Evolutionary conservation across 176 grass and related monocot species (phyloP), one percentile per base, ranked within the genome.

Genomic region (Hyparrhenia diplandra): DNA sequence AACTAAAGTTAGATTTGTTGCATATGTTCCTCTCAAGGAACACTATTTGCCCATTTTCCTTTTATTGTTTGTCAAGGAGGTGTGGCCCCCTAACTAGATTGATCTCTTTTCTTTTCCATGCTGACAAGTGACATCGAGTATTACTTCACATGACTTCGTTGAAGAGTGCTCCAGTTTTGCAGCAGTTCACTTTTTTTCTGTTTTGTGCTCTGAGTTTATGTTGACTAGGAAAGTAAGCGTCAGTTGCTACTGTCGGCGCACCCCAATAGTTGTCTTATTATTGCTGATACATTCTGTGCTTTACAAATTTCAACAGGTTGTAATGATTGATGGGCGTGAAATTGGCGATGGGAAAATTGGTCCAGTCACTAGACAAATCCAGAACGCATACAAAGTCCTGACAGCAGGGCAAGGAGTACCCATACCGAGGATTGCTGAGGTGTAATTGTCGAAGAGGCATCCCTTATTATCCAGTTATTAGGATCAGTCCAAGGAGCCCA

Each of bases 261-360:
- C 23, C n/a, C 31, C 24, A 67, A 41, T 21, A 49, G 45, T 36
- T 40, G 6, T 64, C 40, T 14, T n/a, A n/a, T 82, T 32, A n/a
- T n/a, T 76, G 34, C 74, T 90, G 49, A 76, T 11, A 6, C 81
- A 34, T 71, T 88, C 35, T 85, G n/a, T n/a, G 32, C 61, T 46
- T 54, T 74, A 40, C 16, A n/a, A n/a, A n/a, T n/a, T n/a, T n/a
- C n/a, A 57, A 69, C 71, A 97, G 94, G 94, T 92, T 24, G 87
- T 97, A 65, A 90, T 85, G 89, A 94, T 94, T 39, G 94, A 97
- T 28, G 94, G 92, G 1, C 89, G 92, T 31, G 45, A 87, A 31
- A 92, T 92, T 29, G 89, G 89, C 10, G 81, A 86, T 13, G 94
- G 87, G n/a, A 4, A 90, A 90, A 93, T 97, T 2, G 94, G 94